Percentiles rank a stretch among this genome's conserved stretches.
Evolutionary conservation across 352 stramenopile genomes (phyloP).

Genomic region (Aphanomyces invadans): DNA sequence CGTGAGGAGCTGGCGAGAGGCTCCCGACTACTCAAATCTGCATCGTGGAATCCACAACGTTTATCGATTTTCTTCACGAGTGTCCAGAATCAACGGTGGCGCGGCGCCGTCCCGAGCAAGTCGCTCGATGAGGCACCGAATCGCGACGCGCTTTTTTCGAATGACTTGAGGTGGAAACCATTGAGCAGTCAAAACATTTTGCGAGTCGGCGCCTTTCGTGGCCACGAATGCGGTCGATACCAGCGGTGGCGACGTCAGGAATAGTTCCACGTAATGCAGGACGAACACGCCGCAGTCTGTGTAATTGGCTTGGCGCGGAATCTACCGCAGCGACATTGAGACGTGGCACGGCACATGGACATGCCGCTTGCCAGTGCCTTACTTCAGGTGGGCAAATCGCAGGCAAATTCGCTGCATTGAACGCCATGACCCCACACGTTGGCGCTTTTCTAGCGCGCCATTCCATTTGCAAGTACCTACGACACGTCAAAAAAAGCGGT

Average conservation of each 20-base stretch:
- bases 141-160: neutral
- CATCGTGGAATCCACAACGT: no score
- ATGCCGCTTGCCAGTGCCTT: no score
- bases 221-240: constrained; percentile 2
- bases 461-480: constrained; percentile 22
- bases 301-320: constrained; percentile 21
- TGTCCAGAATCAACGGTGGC: no score
- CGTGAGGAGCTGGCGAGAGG: no score
- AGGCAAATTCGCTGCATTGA: constrained; percentile 10
- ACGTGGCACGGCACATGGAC: no score
- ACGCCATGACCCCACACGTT: neutral
- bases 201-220: neutral
- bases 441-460: neutral
- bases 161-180: constrained; percentile 7
- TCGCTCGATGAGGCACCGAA: neutral
- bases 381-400: neutral
- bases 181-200: neutral
- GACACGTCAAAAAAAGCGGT: neutral
- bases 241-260: neutral
- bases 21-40: no score
- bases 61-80: no score
- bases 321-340: neutral
- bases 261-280: constrained; percentile 22
- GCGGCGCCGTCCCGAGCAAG: no score
- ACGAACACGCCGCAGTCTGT: constrained; percentile 22